Evolutionary conservation across 2,329 filamentous ascomycete species (phyloP).

Genomic region (Colletotrichum orbiculare): DNA sequence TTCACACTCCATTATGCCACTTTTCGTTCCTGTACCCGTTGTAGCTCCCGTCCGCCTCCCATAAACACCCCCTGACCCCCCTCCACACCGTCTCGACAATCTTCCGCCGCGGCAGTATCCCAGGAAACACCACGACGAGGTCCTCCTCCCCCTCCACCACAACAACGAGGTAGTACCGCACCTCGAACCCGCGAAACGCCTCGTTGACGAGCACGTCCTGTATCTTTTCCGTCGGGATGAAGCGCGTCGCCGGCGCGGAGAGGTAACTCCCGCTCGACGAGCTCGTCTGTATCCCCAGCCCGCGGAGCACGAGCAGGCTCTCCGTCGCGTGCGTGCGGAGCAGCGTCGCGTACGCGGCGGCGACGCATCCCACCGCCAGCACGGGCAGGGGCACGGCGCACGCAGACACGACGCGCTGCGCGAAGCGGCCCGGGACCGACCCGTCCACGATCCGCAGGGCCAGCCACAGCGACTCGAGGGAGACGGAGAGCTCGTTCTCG

Average conservation of each 20-base stretch:
- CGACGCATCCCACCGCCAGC: conserved; percentile 50
- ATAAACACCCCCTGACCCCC: conserved; percentile 83
- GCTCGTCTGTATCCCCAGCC: conserved; percentile 90
- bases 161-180: conserved; percentile 88
- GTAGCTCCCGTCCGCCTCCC: conserved; percentile 62
- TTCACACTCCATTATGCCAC: conserved; percentile 28
- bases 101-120: conserved; percentile 76
- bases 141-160: conserved; percentile 90
- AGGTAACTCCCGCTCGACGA: conserved; percentile 77
- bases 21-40: conserved; percentile 43
- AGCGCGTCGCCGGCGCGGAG: conserved; percentile 57
- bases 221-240: conserved; percentile 91
- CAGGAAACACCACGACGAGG: conserved; percentile 94
- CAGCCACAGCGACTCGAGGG: conserved; percentile 40
- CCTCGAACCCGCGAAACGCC: conserved; percentile 92
- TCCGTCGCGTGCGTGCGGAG: conserved; percentile 72
- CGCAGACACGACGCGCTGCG: conserved; percentile 44
- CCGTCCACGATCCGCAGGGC: conserved; percentile 41
- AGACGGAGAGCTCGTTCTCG: conserved; percentile 20
- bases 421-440: conserved; percentile 47
- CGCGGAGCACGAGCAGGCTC: conserved; percentile 87
- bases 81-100: conserved; percentile 93
- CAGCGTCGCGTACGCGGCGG: conserved; percentile 56
- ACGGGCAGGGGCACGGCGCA: conserved; percentile 50
- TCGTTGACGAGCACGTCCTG: conserved; percentile 95